Evolutionary conservation across 2,329 filamentous ascomycete species (phyloP), one percentile per base, ranked within the genome.

Genomic region (Colletotrichum viniferum): DNA sequence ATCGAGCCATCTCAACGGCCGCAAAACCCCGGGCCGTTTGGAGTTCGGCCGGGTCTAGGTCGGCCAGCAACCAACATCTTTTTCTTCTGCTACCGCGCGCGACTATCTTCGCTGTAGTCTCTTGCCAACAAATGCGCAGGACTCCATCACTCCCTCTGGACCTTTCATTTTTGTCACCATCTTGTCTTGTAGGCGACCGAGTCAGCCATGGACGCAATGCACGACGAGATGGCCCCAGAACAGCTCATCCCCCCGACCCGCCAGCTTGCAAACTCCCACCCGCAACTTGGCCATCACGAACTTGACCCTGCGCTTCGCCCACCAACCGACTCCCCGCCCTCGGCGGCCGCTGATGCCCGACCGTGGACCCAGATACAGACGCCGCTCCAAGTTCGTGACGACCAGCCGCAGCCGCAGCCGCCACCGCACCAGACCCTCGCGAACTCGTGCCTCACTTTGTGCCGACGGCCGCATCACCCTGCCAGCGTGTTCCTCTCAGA

Each of bases 211-310:
- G 74, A 71, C 74, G 55, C 60, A 55, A 74, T 74, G 65, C 65
- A 71, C 71, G 65, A 70, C 74, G 69, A 75, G 55, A 80, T 81
- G 79, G 77, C 79, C 73, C 75, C 80, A 66, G 79, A 80, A 78
- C 82, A 82, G 74, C 80, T 82, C 80, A 81, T 82, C 80, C 79
- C 78, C 78, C 80, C 82, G 81, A 81, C 81, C 81, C 80, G 79
- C 78, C 80, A 81, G 78, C 79, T 83, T 77, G 79, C 80, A 70
- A 80, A 82, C 68, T 71, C 56, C 30, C 62, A 52, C 38, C 24
- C 58, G 38, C 18, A 21, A n/a, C 48, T 58, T 34, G 63, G 48
- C 32, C 18, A 71, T 77, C 63, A 64, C 68, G 30, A 48, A 26
- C 48, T 70, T 71, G 74, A 68, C 64, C 73, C 76, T 76, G 61